phyloP scores from a whole-genome alignment of 148 eudicot species.

The Silene uniflora region DNA sequence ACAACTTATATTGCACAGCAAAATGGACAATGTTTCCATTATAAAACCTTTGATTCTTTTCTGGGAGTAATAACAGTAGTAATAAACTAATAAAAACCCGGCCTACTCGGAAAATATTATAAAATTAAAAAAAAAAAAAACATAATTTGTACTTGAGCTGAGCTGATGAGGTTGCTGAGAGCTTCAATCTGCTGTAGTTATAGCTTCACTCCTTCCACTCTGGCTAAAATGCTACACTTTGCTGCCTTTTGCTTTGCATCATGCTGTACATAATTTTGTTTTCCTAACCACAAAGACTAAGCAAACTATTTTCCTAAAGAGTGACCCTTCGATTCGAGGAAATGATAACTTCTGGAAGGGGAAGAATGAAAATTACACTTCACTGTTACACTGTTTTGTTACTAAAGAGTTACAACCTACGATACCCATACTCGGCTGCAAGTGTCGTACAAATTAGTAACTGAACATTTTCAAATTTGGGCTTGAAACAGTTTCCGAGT shows the following conservation, averaged over 20 bases:
- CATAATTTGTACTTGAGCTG: slow-evolving; percentile 27
- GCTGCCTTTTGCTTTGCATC: slow-evolving; percentile 19
- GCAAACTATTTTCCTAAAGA: background rate
- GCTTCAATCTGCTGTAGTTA: slow-evolving; percentile 5
- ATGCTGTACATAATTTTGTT: slow-evolving; percentile 26
- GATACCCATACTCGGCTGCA: background rate
- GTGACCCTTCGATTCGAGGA: background rate
- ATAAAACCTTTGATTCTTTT: slow-evolving; percentile 4
- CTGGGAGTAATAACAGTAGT: slow-evolving; percentile 7
- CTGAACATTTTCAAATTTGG: too few relatives aligned
- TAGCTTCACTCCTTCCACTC: slow-evolving; percentile 35
- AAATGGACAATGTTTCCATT: slow-evolving; percentile 9
- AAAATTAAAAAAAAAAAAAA: background rate
- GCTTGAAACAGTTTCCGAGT: too few relatives aligned
- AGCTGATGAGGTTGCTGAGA: slow-evolving; percentile 19
- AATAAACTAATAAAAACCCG: slow-evolving; percentile 17
- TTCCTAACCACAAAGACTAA: slow-evolving; percentile 21
- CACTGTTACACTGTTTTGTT: background rate
- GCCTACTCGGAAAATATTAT: background rate
- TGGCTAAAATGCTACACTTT: slow-evolving; percentile 19
- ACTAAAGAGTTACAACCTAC: slow-evolving; percentile 2
- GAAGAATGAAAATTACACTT: slow-evolving; percentile 25
- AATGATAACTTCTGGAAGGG: slow-evolving; percentile 16
- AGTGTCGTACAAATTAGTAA: too few relatives aligned
- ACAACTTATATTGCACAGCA: slow-evolving; percentile 6